Evolutionary conservation across 2,329 filamentous ascomycete species (phyloP).

Genomic region (Grosmannia huntii): DNA sequence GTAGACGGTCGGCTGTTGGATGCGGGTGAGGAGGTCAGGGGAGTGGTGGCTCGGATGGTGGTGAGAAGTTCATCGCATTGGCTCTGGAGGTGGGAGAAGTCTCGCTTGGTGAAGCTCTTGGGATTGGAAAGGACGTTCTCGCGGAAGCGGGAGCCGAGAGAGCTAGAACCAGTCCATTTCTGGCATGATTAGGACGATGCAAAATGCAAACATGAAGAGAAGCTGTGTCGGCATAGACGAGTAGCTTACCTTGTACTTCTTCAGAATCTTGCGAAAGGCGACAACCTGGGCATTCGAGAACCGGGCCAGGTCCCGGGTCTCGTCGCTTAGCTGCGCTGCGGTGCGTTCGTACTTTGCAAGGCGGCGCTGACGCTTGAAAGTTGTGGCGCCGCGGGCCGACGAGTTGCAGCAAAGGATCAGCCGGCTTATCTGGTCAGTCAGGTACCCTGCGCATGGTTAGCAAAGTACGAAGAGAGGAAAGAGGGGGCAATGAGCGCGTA

Average conservation of each 20-base stretch:
- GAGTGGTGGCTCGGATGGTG: constrained; percentile 32
- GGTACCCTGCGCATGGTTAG: constrained; percentile 26
- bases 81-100: constrained; percentile 41
- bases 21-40: constrained; percentile 22
- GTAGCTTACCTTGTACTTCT: constrained; percentile 54
- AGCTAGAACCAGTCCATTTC: constrained; percentile 70
- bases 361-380: constrained; percentile 35
- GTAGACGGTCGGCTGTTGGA: constrained; percentile 1
- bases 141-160: constrained; percentile 52
- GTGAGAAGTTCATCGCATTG: constrained; percentile 38
- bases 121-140: constrained; percentile 49
- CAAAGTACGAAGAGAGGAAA: neutral
- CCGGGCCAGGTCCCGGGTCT: constrained; percentile 55
- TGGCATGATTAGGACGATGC: constrained; percentile 16
- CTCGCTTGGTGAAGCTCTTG: constrained; percentile 60
- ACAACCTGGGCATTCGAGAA: constrained; percentile 63
- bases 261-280: constrained; percentile 71
- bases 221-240: neutral
- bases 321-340: constrained; percentile 49
- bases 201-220: neutral
- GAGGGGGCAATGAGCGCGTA: constrained; percentile 24
- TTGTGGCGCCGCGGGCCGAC: constrained; percentile 19
- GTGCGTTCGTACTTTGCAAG: constrained; percentile 41
- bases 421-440: constrained; percentile 33
- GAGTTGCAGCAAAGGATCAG: constrained; percentile 31